phyloP scores from a whole-genome alignment of 2,329 filamentous ascomycete genomes.

The Colletotrichum australisinense region DNA sequence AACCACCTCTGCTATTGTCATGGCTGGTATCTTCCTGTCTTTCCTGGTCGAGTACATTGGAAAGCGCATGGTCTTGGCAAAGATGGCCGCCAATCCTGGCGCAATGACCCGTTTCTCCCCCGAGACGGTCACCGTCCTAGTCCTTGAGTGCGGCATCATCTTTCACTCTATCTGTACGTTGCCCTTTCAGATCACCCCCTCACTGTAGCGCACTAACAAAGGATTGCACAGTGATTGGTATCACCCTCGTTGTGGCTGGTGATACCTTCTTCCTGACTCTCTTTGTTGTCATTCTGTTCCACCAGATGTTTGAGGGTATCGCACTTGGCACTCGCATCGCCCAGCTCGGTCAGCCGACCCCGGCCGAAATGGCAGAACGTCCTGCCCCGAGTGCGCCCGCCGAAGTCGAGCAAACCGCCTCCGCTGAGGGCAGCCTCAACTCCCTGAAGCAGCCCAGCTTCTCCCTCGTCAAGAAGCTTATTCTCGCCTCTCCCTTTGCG shows the following conservation, averaged over 20 bases:
- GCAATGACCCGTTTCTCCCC: constrained; percentile 44
- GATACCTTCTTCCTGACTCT: constrained; percentile 67
- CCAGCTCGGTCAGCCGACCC: constrained; percentile 56
- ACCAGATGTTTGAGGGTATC: constrained; percentile 83
- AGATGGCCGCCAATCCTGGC: constrained; percentile 39
- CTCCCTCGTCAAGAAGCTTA: constrained; percentile 62
- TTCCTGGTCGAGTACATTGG: constrained; percentile 78
- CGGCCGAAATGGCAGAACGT: constrained; percentile 9
- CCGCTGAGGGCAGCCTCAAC: constrained; percentile 12
- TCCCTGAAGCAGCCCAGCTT: constrained; percentile 38
- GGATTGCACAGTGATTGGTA: constrained; percentile 63
- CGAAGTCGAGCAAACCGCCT: constrained; percentile 42
- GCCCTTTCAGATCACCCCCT: neutral
- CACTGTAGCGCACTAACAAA: constrained; percentile 27
- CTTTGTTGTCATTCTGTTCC: constrained; percentile 79
- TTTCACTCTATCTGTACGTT: constrained; percentile 77
- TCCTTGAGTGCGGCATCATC: constrained; percentile 79
- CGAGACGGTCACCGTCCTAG: constrained; percentile 70
- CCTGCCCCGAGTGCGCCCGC: neutral
- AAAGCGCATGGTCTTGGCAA: constrained; percentile 63
- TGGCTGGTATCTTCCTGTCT: constrained; percentile 79
- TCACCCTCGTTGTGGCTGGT: constrained; percentile 71
- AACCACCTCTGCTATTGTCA: constrained; percentile 76
- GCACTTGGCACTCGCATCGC: constrained; percentile 80
- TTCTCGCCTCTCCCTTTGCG: constrained; percentile 73